Base-by-base conservation (phyloP, 352 stramenopile species). In the Phytophthora agathidicida region DNA sequence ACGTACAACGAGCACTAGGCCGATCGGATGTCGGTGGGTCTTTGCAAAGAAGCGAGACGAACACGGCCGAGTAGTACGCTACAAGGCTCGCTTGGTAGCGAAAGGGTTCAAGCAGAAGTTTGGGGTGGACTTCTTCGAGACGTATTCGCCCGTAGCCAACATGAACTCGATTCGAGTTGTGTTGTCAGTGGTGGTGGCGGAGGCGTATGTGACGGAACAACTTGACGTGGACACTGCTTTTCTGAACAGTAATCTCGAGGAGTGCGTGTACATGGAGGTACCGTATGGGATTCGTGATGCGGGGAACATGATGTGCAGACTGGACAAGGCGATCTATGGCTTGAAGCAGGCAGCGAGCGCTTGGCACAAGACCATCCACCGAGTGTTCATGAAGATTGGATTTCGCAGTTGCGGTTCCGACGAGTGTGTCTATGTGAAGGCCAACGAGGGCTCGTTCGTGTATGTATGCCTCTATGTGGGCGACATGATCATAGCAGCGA, bases 1-100 rank as follows among this genome's bases (percentile, higher is more conserved):
- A 32, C 41, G 42, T n/a, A n/a, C n/a, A n/a, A n/a, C n/a, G n/a
- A n/a, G n/a, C n/a, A n/a, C n/a, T 23, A 60, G 71, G 35, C 35
- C 54, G 0, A 73, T 76, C n/a, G 60, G 55, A 3, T 69, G 59
- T 11, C 51, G 73, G 3, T 82, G 71, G 58, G 52, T 74, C 0
- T 81, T 78, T 30, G 56, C 41, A 5, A 67, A 65, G 46, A 85
- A 80, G 50, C 42, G 47, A 20, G 65, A 82, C 37, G 49, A 66
- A 30, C 9, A 51, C 7, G 68, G 75, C 26, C 35, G 62, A 1
- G 49, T 84, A 2, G 26, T 73, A 7, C 52, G 60, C n/a, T n/a
- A n/a, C 47, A 80, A 73, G 45, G 64, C 59, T 26, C 28, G 73
- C 2, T 30, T 83, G 5, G 60, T 77, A 4, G 68, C 56, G 11